Evolutionary conservation across 139 green algal genomes (phyloP).

Genomic region (Tetradesmus obliquus): DNA sequence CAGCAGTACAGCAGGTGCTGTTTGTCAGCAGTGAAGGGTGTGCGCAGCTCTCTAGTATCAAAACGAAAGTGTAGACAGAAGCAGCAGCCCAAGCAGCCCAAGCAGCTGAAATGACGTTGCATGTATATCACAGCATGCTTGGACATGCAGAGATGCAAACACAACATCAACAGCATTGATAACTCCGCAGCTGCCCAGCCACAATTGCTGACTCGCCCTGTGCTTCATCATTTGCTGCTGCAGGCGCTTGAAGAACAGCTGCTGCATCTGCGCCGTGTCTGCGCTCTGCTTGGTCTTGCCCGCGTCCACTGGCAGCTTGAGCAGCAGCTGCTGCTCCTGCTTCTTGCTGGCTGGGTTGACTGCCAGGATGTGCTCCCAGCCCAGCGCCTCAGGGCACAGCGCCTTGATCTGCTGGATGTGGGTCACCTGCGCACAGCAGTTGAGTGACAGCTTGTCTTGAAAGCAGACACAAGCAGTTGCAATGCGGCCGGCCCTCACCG

Average conservation of each 20-base stretch:
- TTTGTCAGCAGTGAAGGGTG: background rate
- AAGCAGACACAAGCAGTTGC: no score
- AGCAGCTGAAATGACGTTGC: no score
- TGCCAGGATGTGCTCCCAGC: constrained; percentile 58
- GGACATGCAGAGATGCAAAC: no score
- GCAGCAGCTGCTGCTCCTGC: constrained; percentile 48
- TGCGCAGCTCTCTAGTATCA: no score
- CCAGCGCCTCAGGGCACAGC: constrained; percentile 58
- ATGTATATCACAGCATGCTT: no score
- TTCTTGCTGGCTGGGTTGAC: background rate
- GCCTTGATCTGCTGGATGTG: constrained; percentile 69
- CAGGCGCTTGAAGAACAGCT: constrained; percentile 29
- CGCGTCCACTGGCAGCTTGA: background rate
- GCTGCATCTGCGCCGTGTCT: constrained; percentile 36
- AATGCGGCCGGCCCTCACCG: no score
- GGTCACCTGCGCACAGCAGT: constrained; percentile 47
- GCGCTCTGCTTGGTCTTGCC: background rate
- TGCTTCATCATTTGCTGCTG: constrained; percentile 2
- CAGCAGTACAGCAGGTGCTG: background rate
- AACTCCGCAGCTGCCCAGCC: no score
- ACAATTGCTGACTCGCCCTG: background rate
- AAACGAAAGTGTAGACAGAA: no score
- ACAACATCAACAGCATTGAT: no score
- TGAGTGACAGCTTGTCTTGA: background rate
- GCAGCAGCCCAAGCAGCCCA: no score